A percentile compares a stretch with the other conserved stretches of the same genome.
Conservation (phyloP, 169 alveolate species). For the Miamiensis avidus region DNA sequence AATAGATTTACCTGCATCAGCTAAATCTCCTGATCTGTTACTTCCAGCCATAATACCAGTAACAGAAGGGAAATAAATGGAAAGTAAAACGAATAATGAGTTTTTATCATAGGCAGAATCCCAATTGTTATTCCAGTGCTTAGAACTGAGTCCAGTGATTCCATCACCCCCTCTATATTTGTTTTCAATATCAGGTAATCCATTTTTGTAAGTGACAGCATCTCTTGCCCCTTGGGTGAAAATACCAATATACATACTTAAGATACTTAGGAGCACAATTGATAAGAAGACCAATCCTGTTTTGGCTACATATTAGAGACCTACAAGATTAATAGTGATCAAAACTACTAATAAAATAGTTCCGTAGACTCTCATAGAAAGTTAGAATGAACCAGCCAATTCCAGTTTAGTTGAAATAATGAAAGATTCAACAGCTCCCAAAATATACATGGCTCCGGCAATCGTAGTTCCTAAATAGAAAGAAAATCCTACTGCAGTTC, state of each 20-base stretch:
- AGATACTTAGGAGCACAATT: background rate
- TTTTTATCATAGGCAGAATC: constrained; percentile 28
- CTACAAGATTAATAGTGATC: constrained; percentile 44
- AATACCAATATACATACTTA: background rate
- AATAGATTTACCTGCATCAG: constrained; percentile 61
- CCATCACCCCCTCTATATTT: background rate
- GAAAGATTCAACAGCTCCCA: constrained; percentile 78
- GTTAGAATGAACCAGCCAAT: constrained; percentile 34
- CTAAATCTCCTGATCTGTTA: constrained; percentile 69
- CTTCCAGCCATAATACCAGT: constrained; percentile 78
- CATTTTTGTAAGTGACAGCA: background rate
- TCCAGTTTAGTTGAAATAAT: constrained; percentile 46
- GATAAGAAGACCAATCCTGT: constrained; percentile 45
- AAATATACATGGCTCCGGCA: constrained; percentile 72
- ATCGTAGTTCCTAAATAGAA: constrained; percentile 71
- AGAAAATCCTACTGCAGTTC: constrained; percentile 75
- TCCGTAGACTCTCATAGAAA: constrained; percentile 55
- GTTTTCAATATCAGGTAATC: background rate
- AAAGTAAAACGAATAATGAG: constrained; percentile 53
- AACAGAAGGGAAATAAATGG: constrained; percentile 73
- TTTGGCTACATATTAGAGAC: constrained; percentile 57
- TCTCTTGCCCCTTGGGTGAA: background rate
- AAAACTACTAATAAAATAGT: constrained; percentile 51
- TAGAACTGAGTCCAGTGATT: background rate
- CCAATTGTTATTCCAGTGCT: background rate